Evolutionary conservation across 2,329 filamentous ascomycete species (phyloP).

Genomic region (Neopestalotiopsis rosae): DNA sequence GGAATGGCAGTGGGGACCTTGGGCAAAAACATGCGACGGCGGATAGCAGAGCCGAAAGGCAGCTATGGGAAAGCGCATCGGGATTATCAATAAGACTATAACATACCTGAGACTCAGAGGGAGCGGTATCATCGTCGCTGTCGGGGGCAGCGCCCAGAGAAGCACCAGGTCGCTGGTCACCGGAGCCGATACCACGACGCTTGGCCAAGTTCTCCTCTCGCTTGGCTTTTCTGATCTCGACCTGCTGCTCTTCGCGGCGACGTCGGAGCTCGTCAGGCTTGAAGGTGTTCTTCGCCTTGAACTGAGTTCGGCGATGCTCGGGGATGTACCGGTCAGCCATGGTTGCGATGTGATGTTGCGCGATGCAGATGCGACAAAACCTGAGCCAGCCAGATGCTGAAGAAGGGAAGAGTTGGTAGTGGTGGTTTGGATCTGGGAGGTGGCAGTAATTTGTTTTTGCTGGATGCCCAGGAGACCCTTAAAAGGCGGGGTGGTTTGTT

Average conservation of each 20-base stretch:
- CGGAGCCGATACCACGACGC: constrained; percentile 88
- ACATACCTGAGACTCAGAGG: constrained; percentile 94
- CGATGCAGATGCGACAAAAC: constrained; percentile 7
- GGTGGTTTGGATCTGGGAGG: constrained; percentile 20
- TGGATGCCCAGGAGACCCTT: constrained; percentile 19
- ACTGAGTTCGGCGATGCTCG: constrained; percentile 98
- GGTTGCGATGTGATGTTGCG: constrained; percentile 44
- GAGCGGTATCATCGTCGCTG: constrained; percentile 95
- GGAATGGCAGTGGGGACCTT: background rate
- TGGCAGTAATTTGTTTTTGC: constrained; percentile 32
- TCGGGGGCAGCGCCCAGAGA: constrained; percentile 88
- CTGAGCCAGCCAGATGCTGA: constrained; percentile 18
- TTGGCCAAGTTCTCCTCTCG: constrained; percentile 99
- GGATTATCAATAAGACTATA: constrained; percentile 27
- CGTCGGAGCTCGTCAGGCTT: constrained; percentile 98
- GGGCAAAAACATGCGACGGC: background rate
- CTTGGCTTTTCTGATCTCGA: constrained; percentile 98
- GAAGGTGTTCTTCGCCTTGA: constrained; percentile 99
- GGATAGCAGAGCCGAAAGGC: background rate
- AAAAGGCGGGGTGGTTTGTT: constrained; percentile 21
- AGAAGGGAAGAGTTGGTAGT: constrained; percentile 15
- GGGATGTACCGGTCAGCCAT: constrained; percentile 99
- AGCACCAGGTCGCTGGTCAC: constrained; percentile 80
- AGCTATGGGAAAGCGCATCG: constrained; percentile 9
- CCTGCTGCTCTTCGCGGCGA: constrained; percentile 98